Evolutionary conservation across 371 early-diverging fungal genomes (phyloP).

Genomic region (Polyrhizophydium stewartii): DNA sequence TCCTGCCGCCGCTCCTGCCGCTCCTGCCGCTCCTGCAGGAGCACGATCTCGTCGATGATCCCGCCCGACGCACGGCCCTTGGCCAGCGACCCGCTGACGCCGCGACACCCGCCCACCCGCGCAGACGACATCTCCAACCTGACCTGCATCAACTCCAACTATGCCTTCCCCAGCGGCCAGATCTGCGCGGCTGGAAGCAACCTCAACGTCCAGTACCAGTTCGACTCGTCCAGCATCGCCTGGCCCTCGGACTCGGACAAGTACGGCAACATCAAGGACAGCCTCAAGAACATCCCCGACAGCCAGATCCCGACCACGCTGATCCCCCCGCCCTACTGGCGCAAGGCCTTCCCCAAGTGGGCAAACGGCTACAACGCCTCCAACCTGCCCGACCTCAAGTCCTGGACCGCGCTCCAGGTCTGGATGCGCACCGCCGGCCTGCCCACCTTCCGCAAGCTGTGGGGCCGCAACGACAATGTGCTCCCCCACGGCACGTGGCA

Average conservation of each 20-base stretch:
- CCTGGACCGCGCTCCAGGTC: constrained; percentile 88
- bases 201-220: constrained; percentile 12
- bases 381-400: constrained; percentile 66
- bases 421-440: constrained; percentile 98
- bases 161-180: background rate
- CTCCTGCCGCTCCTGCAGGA: too few species aligned
- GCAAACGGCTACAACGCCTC: constrained; percentile 44
- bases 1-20: constrained; percentile 42
- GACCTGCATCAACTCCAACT: constrained; percentile 7
- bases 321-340: constrained; percentile 46
- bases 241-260: constrained; percentile 77
- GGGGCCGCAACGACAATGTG: constrained; percentile 56
- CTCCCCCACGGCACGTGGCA: constrained; percentile 29
- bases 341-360: constrained; percentile 27
- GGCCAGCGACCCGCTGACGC: too few species aligned
- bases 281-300: constrained; percentile 1
- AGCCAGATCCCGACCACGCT: constrained; percentile 18
- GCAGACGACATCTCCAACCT: constrained; percentile 25
- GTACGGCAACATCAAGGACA: constrained; percentile 12
- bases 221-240: constrained; percentile 60
- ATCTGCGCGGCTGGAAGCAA: background rate
- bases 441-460: constrained; percentile 95
- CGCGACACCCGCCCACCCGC: background rate
- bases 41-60: too few species aligned
- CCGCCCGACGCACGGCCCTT: too few species aligned